These are phyloP conservation scores for Pichia kluyveri DNA, from an alignment of 805 yeast genomes.

Conservation along the genomic window DNA sequence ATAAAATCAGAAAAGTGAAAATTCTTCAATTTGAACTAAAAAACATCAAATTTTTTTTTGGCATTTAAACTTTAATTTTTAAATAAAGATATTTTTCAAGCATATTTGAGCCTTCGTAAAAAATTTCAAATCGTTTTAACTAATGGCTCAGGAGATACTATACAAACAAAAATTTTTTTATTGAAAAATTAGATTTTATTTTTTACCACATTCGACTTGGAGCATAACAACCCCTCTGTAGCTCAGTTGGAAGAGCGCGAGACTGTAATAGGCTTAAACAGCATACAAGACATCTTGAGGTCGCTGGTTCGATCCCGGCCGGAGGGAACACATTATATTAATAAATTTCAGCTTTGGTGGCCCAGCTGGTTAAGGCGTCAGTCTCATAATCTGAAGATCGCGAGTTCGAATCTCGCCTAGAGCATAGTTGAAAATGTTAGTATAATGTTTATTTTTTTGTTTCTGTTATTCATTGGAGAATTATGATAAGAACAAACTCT, in stretches of 20 bases:
- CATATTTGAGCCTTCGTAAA: too few species aligned
- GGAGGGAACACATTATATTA: constrained; percentile 7
- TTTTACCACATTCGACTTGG: background rate
- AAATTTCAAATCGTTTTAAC: too few species aligned
- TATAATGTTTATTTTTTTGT: constrained; percentile 7
- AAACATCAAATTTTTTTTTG: too few species aligned
- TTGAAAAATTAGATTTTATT: too few species aligned
- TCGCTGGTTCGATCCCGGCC: constrained; percentile 15
- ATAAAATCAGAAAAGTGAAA: too few species aligned
- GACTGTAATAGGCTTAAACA: constrained; percentile 10
- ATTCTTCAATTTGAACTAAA: too few species aligned
- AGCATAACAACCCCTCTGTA: constrained; percentile 10
- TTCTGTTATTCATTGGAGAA: too few species aligned
- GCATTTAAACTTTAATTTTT: too few species aligned
- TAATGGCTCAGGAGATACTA: too few species aligned
- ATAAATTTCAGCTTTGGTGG: constrained; percentile 23
- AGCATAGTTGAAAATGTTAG: constrained; percentile 14
- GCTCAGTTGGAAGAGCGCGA: constrained; percentile 19
- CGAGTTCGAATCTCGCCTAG: constrained; percentile 33
- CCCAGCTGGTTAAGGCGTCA: constrained; percentile 33
- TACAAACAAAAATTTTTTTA: too few species aligned
- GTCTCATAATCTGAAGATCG: constrained; percentile 34
- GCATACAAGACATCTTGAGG: constrained; percentile 13
- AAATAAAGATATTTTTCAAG: too few species aligned
- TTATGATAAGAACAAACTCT: background rate